phyloP scores from a whole-genome alignment of 2,329 filamentous ascomycete genomes.

The Monilinia vaccinii-corymbosi region DNA sequence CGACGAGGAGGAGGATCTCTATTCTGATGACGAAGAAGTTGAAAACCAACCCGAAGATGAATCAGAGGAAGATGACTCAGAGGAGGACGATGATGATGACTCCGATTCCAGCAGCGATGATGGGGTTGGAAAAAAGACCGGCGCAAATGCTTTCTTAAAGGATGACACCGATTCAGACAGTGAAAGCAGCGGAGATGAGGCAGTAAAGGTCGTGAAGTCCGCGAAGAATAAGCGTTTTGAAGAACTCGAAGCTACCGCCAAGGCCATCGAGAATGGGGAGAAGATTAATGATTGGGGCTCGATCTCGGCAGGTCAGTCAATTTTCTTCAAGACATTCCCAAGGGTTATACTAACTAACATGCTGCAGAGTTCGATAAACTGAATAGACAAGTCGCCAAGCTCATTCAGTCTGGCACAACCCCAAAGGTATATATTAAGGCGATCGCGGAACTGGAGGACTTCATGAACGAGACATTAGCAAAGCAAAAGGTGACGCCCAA shows the following conservation, averaged over 20 bases:
- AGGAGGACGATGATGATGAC: conserved; percentile 42
- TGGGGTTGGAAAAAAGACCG: conserved; percentile 54
- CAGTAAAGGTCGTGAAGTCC: conserved; percentile 82
- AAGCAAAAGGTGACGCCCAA: conserved; percentile 95
- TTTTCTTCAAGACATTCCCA: conserved; percentile 15
- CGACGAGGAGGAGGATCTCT: conserved; percentile 88
- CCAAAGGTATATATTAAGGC: conserved; percentile 92
- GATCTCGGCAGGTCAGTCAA: conserved; percentile 68
- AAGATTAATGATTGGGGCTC: conserved; percentile 98
- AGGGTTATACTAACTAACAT: conserved; percentile 14
- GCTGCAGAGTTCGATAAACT: conserved; percentile 82
- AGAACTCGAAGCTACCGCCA: conserved; percentile 83
- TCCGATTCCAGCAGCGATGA: conserved; percentile 49
- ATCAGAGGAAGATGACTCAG: conserved; percentile 39
- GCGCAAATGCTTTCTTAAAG: conserved; percentile 77
- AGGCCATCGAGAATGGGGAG: conserved; percentile 88
- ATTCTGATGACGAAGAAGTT: conserved; percentile 63
- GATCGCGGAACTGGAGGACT: conserved; percentile 86
- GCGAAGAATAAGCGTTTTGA: conserved; percentile 96
- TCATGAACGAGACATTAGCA: conserved; percentile 84
- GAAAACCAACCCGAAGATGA: conserved; percentile 38
- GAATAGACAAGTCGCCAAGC: conserved; percentile 75
- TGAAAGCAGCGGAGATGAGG: conserved; percentile 76
- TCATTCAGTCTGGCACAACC: conserved; percentile 65
- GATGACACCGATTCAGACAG: conserved; percentile 63